A percentile compares a stretch with the other conserved stretches of the same genome.
phyloP scores from a whole-genome alignment of 2,329 filamentous ascomycete species.

The Rutstroemia sp. region DNA sequence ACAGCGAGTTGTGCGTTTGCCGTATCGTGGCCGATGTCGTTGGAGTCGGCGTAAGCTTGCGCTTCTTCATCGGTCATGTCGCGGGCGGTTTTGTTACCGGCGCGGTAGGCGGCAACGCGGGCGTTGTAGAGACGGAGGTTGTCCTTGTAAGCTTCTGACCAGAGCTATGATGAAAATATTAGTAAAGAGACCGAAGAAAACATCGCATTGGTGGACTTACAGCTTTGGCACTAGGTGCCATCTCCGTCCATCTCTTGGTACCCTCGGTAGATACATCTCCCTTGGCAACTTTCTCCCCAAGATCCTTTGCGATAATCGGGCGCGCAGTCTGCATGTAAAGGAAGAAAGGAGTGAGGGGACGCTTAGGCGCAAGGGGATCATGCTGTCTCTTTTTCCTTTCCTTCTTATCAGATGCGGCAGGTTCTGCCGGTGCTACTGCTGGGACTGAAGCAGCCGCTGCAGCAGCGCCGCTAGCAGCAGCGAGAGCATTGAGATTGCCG shows the following conservation, averaged over 20 bases:
- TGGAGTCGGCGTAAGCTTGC: constrained; percentile 51
- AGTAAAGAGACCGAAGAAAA: not conserved
- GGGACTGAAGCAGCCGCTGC: constrained; percentile 23
- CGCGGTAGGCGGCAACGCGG: constrained; percentile 57
- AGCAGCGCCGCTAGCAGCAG: constrained; percentile 24
- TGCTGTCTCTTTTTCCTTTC: constrained; percentile 82
- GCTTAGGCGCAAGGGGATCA: constrained; percentile 92
- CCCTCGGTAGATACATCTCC: constrained; percentile 85
- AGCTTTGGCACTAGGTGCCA: constrained; percentile 66
- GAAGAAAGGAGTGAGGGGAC: constrained; percentile 90
- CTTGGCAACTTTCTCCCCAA: constrained; percentile 65
- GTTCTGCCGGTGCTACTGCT: constrained; percentile 33
- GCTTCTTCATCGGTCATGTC: constrained; percentile 56
- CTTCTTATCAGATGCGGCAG: constrained; percentile 63
- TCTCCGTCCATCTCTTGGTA: constrained; percentile 75
- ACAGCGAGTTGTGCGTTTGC: constrained; percentile 37
- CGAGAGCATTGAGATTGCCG: constrained; percentile 20
- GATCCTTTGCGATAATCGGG: constrained; percentile 70
- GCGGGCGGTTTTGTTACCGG: constrained; percentile 49
- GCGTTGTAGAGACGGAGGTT: constrained; percentile 60
- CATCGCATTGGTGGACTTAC: constrained; percentile 28
- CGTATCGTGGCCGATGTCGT: constrained; percentile 44
- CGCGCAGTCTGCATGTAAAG: constrained; percentile 87
- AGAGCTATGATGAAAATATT: constrained; percentile 30
- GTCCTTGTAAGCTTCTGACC: constrained; percentile 62